Conservation (phyloP, 805 yeast genomes). For the Citeromyces nyonsensis region DNA sequence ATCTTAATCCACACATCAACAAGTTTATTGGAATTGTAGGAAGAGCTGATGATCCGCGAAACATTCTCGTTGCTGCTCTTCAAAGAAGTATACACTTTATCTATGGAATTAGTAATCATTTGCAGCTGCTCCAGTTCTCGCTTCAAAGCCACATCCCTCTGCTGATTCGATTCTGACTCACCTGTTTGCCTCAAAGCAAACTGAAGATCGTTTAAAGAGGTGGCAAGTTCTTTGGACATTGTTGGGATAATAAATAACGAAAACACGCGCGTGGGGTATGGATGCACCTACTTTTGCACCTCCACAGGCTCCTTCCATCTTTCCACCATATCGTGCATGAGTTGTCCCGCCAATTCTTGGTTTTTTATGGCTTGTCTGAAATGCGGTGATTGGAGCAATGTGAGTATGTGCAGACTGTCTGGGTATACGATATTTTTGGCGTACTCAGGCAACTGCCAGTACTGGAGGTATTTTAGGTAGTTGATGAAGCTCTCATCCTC, state of each 20-base stretch:
- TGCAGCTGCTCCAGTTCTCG: slow-evolving; percentile 17
- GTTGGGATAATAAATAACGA: too few species aligned
- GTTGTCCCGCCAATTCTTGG: slow-evolving; percentile 37
- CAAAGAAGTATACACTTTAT: slow-evolving; percentile 15
- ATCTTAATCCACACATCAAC: slow-evolving; percentile 47
- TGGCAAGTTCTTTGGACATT: too few species aligned
- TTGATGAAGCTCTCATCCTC: slow-evolving; percentile 58
- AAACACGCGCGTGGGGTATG: too few species aligned
- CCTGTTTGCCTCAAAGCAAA: not conserved
- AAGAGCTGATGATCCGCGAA: slow-evolving; percentile 19
- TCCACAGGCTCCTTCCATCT: slow-evolving; percentile 38
- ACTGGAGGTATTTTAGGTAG: slow-evolving; percentile 68
- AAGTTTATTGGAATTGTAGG: slow-evolving; percentile 29
- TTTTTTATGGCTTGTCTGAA: slow-evolving; percentile 40
- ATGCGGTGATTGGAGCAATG: slow-evolving; percentile 36
- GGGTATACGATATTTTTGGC: slow-evolving; percentile 70
- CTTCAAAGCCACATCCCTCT: slow-evolving; percentile 2
- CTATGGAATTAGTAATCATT: slow-evolving; percentile 16
- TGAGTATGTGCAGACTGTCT: slow-evolving; percentile 70
- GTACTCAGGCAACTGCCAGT: slow-evolving; percentile 69
- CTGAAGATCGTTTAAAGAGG: too few species aligned
- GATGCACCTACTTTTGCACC: too few species aligned
- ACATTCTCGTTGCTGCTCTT: slow-evolving; percentile 15
- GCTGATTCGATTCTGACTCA: not conserved
- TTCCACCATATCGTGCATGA: slow-evolving; percentile 66